Conservation (phyloP, 208 protist genomes). For the Acanthamoeba triangularis region DNA sequence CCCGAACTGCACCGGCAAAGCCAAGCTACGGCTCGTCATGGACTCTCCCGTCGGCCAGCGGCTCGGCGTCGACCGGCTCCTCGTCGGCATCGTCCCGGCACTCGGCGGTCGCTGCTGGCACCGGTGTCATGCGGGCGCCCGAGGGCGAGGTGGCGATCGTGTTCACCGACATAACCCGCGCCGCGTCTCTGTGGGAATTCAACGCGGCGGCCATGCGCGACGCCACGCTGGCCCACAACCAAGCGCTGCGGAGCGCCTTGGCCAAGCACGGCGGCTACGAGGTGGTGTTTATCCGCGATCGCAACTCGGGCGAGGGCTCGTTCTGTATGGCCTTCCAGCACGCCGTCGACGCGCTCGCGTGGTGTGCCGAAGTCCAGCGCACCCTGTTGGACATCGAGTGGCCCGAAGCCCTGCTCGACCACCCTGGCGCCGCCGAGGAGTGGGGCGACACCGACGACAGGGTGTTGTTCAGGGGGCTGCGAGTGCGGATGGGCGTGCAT, state of each 20-base stretch:
- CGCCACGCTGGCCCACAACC: slow-evolving; percentile 70
- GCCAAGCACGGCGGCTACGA: slow-evolving; percentile 45
- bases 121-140: not conserved
- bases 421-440: not conserved
- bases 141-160: slow-evolving; percentile 64
- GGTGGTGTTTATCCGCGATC: slow-evolving; percentile 10
- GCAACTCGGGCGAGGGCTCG: slow-evolving; percentile 67
- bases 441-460: slow-evolving; percentile 58
- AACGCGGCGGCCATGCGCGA: slow-evolving; percentile 63
- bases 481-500: slow-evolving; percentile 72
- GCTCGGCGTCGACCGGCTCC: no score
- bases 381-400: not conserved
- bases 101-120: not conserved
- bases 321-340: slow-evolving; percentile 78
- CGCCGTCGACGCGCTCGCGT: not conserved
- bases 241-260: not conserved
- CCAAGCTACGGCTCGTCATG: not conserved
- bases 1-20: no score
- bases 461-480: slow-evolving; percentile 44
- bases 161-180: slow-evolving; percentile 61
- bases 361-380: slow-evolving; percentile 56
- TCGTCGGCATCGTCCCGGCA: not conserved
- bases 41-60: not conserved
- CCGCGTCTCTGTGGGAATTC: slow-evolving; percentile 67
- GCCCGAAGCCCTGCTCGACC: slow-evolving; percentile 48